Evolutionary conservation across 768 basidiomycete genomes (phyloP).

Genomic region (Suillus subalutaceus): DNA sequence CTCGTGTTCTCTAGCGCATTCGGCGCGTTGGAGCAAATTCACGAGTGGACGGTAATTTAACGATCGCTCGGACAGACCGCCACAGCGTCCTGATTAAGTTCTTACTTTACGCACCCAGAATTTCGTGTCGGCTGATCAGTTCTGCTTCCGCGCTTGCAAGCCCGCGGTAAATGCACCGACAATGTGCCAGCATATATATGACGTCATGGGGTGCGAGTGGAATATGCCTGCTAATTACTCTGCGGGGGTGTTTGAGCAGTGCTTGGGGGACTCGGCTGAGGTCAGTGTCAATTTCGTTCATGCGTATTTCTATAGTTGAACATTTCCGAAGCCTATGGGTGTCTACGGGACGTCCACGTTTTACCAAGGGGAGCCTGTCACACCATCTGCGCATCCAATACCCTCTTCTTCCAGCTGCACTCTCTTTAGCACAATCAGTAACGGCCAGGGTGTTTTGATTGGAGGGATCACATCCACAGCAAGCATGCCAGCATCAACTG

Average conservation of each 20-base stretch:
- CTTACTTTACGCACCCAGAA: slow-evolving; percentile 41
- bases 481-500: slow-evolving; percentile 6
- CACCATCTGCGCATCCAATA: slow-evolving; percentile 57
- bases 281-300: slow-evolving; percentile 25
- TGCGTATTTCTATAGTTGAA: slow-evolving; percentile 4
- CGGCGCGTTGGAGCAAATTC: slow-evolving; percentile 56
- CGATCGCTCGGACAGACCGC: slow-evolving; percentile 17
- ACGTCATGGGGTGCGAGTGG: slow-evolving; percentile 61
- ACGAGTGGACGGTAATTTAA: slow-evolving; percentile 71
- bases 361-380: slow-evolving; percentile 60
- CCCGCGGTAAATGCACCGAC: slow-evolving; percentile 49
- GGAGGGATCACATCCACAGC: slow-evolving; percentile 25
- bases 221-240: slow-evolving; percentile 60
- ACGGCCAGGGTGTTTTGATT: slow-evolving; percentile 37
- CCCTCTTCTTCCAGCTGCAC: slow-evolving; percentile 67
- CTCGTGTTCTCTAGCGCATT: slow-evolving; percentile 78
- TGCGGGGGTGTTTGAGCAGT: slow-evolving; percentile 50
- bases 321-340: slow-evolving; percentile 54
- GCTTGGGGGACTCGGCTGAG: slow-evolving; percentile 54
- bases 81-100: slow-evolving; percentile 9
- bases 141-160: slow-evolving; percentile 76
- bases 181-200: slow-evolving; percentile 64
- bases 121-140: slow-evolving; percentile 59
- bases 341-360: slow-evolving; percentile 71
- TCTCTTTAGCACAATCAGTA: slow-evolving; percentile 51